A percentile compares a stretch with the other conserved stretches of the same genome.
These are phyloP conservation scores for Macrolepiota fuliginosa DNA, from an alignment of 768 basidiomycete species.

Conservation along the genomic window DNA sequence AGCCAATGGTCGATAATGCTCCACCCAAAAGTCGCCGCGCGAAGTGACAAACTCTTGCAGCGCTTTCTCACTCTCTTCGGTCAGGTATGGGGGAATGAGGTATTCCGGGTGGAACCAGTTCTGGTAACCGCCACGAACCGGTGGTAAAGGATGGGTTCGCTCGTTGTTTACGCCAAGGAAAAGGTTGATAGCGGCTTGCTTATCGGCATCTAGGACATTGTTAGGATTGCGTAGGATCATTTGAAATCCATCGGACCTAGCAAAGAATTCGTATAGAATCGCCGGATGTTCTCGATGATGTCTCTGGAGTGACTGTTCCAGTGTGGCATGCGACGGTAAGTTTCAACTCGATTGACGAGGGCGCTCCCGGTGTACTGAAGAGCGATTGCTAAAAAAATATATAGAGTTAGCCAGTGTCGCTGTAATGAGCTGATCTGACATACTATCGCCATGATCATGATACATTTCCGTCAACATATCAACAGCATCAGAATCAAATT, in stretches of 20 bases:
- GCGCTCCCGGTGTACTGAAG: constrained; percentile 97
- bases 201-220: constrained; percentile 75
- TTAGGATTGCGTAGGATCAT: neutral
- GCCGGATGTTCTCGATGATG: constrained; percentile 90
- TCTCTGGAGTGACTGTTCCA: constrained; percentile 98
- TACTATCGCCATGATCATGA: constrained; percentile 95
- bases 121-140: constrained; percentile 70
- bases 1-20: constrained; percentile 82
- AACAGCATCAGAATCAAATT: constrained; percentile 91
- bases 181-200: constrained; percentile 96
- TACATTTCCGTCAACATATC: constrained; percentile 99
- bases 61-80: constrained; percentile 62
- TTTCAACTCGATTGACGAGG: constrained; percentile 94
- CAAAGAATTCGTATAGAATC: constrained; percentile 94
- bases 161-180: constrained; percentile 80
- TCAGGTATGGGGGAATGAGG: constrained; percentile 63
- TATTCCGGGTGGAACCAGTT: constrained; percentile 81
- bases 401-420: neutral
- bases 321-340: constrained; percentile 91
- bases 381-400: constrained; percentile 77
- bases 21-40: constrained; percentile 79
- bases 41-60: constrained; percentile 58
- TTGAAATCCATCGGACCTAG: constrained; percentile 50
- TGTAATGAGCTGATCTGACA: constrained; percentile 24
- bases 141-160: constrained; percentile 45